Evolutionary conservation across 371 early-diverging fungal species (phyloP), one percentile per base, ranked within the genome.

Genomic region (Nematocida sp.): DNA sequence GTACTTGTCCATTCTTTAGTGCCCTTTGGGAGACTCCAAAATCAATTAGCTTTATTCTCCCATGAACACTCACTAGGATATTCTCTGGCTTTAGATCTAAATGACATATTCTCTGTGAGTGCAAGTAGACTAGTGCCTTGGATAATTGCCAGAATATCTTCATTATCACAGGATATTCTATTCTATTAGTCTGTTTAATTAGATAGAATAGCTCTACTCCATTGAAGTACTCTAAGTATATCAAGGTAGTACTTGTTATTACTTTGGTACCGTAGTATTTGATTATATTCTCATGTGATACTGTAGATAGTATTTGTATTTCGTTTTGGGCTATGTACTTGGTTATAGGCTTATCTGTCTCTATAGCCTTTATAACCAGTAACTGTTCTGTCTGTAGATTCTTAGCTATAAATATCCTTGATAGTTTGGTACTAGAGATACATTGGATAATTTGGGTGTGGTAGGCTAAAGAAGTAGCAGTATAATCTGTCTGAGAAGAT

Each of bases 51-150:
- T 82, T 82, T 46, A 84, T 77, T 25, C 81, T 66, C 2, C 64
- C 15, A 11, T 45, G 13, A 1, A 38, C 48, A 82, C 93, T 93
- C 9, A 97, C 88, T 55, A 95, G 83, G 57, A 93, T 90, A 77
- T 94, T 94, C 53, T 90, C 91, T 27, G 91, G 95, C 74, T 95
- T 95, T 79, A 97, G 92, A 81, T 95, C 92, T 62, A 97, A 87
- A 82, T 99, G 99, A 62, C 95, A 92, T 74, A 97, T 94, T 49
- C 88, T 89, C 57, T 89, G 86, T 43, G 86, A 85, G 77, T 99
- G 99, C 31, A 99, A 84, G 82, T 96, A 96, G 60, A 86, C 86
- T 19, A 94, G 80, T 9, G 91, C 94, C 58, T 87, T 86, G 64
- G 91, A 79, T 81, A 93, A 86, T 78, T 93, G 93, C 51, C 88